phyloP scores from a whole-genome alignment of 192 early-diverging fungal genomes.

The Gonapodya prolifera region DNA sequence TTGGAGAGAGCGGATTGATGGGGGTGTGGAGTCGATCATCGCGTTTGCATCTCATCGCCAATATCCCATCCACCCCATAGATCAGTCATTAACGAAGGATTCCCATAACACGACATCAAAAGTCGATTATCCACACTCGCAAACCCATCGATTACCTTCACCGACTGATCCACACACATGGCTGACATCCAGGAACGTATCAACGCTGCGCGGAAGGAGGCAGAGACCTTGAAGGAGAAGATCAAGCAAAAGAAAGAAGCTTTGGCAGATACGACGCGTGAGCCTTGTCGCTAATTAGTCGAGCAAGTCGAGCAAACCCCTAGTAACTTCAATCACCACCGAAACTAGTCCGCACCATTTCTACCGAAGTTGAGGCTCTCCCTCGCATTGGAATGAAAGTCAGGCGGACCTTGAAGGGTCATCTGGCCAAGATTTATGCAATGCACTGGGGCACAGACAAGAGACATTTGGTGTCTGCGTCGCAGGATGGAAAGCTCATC shows the following conservation, averaged over 20 bases:
- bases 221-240: constrained; percentile 89
- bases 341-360: constrained; percentile 66
- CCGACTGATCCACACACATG: no score
- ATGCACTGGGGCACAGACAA: constrained; percentile 99
- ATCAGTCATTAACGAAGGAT: no score
- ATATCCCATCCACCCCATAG: no score
- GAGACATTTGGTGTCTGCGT: constrained; percentile 92
- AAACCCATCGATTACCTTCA: no score
- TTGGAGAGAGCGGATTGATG: no score
- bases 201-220: constrained; percentile 79
- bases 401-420: constrained; percentile 92
- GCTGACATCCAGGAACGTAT: constrained; percentile 84
- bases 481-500: constrained; percentile 99
- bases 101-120: no score
- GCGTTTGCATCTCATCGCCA: no score
- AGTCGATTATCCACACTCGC: no score
- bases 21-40: no score
- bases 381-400: constrained; percentile 91
- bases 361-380: constrained; percentile 72
- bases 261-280: constrained; percentile 88
- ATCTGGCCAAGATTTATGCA: constrained; percentile 97
- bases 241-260: constrained; percentile 90
- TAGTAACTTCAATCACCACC: neutral
- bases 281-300: neutral
- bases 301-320: neutral